Evolutionary conservation across 495 filamentous ascomycete species (phyloP), one percentile per base, ranked within the genome.

Genomic region (Aspergillus asperescens): DNA sequence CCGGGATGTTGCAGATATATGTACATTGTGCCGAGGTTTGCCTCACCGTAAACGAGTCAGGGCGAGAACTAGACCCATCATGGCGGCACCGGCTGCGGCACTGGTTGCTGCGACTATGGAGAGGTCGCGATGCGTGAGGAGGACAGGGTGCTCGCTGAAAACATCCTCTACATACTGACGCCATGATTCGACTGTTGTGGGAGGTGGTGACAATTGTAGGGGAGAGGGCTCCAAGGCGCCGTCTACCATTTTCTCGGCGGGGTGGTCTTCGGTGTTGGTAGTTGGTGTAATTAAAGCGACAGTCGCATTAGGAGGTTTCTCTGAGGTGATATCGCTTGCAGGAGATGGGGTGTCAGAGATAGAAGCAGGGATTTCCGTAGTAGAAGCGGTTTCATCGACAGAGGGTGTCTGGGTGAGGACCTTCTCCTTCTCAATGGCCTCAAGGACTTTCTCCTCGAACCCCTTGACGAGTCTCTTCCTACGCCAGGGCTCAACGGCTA

Each of bases 401-500:
- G 35, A 4, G 6, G 52, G 25, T 19, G 45, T 28, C 44, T 60
- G 62, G 19, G 61, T 55, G 8, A 67, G 54, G 6, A 60, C 56
- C 57, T 81, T 81, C 59, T 89, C 88, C 58, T 85, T 84, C 32
- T 94, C 90, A 35, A 97, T 73, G 1, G 89, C 86, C 60, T 85
- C 83, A 49, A 82, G 82, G 39, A 98, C 88, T 67, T 90, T 86
- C 52, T 84, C 82, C 59, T 86, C 83, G 58, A 86, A 86, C 12
- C 87, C 89, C 53, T 78, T 79, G 25, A 96, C 86, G 50, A 98
- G 75, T 56, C 90, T 69, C 57, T 74, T 77, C 56, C 93, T 76
- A 52, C 89, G 82, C 90, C 91, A 96, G 7, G 93, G 93, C 74
- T 98, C 93, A 40, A 96, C 83, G n/a, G 88, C 84, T 59, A 95